A percentile compares a stretch with the other conserved stretches of the same genome.
Conservation (phyloP, 2,329 filamentous ascomycete genomes). For the Paracoccidioides lutzii region DNA sequence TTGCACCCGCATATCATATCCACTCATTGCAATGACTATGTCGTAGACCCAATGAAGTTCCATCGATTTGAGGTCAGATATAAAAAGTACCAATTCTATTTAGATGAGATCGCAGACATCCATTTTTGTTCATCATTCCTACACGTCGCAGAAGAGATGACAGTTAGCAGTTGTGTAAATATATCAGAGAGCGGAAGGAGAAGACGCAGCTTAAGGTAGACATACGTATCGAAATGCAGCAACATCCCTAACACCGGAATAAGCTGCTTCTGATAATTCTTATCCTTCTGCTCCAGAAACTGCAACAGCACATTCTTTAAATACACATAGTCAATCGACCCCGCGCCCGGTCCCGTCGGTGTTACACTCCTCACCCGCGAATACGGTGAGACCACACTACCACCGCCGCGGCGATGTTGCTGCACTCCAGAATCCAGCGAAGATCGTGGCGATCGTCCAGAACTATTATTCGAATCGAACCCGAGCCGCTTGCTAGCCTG, state of each 20-base stretch:
- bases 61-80: too few species aligned
- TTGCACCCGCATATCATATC: too few species aligned
- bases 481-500: constrained; percentile 15
- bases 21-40: too few species aligned
- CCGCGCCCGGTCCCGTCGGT: constrained; percentile 19
- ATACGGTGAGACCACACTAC: constrained; percentile 34
- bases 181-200: too few species aligned
- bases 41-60: too few species aligned
- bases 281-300: constrained; percentile 54
- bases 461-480: constrained; percentile 36
- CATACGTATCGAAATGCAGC: constrained; percentile 51
- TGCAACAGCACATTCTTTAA: constrained; percentile 54
- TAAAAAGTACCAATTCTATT: constrained; percentile 14
- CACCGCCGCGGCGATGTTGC: neutral
- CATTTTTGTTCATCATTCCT: constrained; percentile 75
- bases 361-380: constrained; percentile 25
- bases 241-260: constrained; percentile 54
- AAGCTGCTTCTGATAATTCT: constrained; percentile 54
- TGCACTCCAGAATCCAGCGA: neutral
- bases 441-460: constrained; percentile 31
- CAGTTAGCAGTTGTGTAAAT: constrained; percentile 9
- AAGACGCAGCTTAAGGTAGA: constrained; percentile 5
- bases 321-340: constrained; percentile 47
- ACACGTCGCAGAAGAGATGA: constrained; percentile 10
- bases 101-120: constrained; percentile 57